A percentile compares a stretch with the other conserved stretches of the same genome.
Conservation (phyloP, 208 protist species). For the Leishmania turanica region DNA sequence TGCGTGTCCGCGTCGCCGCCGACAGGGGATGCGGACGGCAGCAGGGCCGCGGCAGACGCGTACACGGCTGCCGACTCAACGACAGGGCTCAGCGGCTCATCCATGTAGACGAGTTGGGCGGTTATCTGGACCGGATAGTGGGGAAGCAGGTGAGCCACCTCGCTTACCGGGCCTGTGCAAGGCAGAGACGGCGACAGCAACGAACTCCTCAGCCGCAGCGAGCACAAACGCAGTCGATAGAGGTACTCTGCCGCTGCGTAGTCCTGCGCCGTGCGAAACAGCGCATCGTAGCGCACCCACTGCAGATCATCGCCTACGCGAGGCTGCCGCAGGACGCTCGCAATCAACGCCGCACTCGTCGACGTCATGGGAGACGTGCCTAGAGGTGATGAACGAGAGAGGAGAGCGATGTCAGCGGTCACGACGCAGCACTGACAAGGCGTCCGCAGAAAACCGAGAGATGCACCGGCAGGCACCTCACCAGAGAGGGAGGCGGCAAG, state of each 20-base stretch:
- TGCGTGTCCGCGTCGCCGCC: background rate
- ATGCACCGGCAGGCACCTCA: background rate
- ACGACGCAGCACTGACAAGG: background rate
- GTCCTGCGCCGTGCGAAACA: conserved; percentile 32
- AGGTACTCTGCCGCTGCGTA: conserved; percentile 31
- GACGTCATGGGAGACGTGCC: conserved; percentile 18
- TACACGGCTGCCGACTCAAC: conserved; percentile 48
- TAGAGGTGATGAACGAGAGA: background rate
- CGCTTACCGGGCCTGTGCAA: background rate
- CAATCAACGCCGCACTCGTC: conserved; percentile 27
- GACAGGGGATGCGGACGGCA: background rate
- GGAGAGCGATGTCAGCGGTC: background rate
- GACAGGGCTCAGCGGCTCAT: conserved; percentile 56
- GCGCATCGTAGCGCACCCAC: conserved; percentile 17
- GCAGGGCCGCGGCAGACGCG: background rate
- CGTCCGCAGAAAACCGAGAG: background rate
- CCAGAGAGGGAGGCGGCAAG: background rate
- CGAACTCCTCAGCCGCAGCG: conserved; percentile 12
- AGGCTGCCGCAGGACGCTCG: conserved; percentile 14
- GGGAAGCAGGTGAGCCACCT: background rate
- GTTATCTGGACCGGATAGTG: conserved; percentile 42
- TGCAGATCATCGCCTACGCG: conserved; percentile 15
- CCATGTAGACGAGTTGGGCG: conserved; percentile 62
- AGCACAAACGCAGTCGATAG: conserved; percentile 29
- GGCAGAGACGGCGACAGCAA: background rate